These are phyloP conservation scores for Leucaena leucocephala DNA, from an alignment of 306 rosid species.

Conservation along the genomic window DNA sequence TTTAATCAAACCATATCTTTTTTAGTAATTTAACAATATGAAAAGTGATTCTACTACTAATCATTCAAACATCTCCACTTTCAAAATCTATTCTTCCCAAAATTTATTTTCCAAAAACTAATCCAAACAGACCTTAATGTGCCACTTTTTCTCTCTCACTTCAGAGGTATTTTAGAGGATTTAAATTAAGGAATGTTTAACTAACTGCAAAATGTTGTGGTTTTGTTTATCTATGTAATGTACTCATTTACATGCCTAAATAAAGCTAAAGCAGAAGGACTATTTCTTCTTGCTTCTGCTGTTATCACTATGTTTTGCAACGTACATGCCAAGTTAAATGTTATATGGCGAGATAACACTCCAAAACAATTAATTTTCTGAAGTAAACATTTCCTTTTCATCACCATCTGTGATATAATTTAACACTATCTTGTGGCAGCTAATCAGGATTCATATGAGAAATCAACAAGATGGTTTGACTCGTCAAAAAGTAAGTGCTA, in stretches of 20 bases:
- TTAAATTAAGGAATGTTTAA: background rate
- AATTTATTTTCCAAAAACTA: too few species aligned
- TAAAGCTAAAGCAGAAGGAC: background rate
- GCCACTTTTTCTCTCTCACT: background rate
- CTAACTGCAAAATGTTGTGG: background rate
- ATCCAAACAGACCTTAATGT: too few species aligned
- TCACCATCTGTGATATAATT: conserved; percentile 13
- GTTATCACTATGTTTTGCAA: background rate
- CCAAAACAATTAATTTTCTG: background rate
- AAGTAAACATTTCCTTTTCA: conserved; percentile 11
- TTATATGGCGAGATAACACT: background rate
- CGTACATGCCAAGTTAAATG: background rate
- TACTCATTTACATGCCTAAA: background rate
- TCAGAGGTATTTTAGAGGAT: background rate
- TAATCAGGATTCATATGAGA: conserved; percentile 61
- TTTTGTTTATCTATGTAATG: background rate
- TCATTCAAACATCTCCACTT: too few species aligned
- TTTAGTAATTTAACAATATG: too few species aligned
- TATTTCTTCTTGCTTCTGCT: background rate
- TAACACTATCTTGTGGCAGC: conserved; percentile 47
- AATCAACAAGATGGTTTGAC: conserved; percentile 60
- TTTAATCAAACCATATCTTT: too few species aligned
- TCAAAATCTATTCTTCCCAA: too few species aligned
- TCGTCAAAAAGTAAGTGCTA: conserved; percentile 64
- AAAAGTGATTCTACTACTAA: too few species aligned